These are phyloP conservation scores for Xylariaceae sp. DNA, from an alignment of 2,329 filamentous ascomycete species.

Conservation along the genomic window DNA sequence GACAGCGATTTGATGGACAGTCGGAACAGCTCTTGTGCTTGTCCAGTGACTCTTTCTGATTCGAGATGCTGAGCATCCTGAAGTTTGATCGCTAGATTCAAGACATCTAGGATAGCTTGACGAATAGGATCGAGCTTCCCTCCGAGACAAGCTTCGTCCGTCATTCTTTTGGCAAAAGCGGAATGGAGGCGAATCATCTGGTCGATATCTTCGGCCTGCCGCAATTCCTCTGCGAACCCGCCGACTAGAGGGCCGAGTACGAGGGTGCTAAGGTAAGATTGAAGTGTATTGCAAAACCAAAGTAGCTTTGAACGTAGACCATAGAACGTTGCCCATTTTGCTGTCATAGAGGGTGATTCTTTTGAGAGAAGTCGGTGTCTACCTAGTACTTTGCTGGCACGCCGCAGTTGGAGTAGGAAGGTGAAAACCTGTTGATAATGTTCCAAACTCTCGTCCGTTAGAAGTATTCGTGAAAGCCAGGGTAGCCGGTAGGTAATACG, in stretches of 20 bases:
- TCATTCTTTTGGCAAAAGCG: conserved; percentile 55
- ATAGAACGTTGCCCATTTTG: conserved; percentile 49
- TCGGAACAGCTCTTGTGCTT: conserved; percentile 37
- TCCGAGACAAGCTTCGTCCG: conserved; percentile 65
- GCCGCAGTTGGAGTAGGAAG: conserved; percentile 70
- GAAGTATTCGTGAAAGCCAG: conserved; percentile 65
- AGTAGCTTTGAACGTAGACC: conserved; percentile 62
- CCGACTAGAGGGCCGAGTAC: conserved; percentile 59
- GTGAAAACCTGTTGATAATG: conserved; percentile 70
- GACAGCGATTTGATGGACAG: conserved; percentile 36
- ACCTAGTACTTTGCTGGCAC: conserved; percentile 63
- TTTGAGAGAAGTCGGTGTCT: conserved; percentile 44
- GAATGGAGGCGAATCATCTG: conserved; percentile 70
- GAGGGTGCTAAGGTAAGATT: conserved; percentile 69
- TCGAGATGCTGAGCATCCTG: conserved; percentile 51
- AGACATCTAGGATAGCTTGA: conserved; percentile 65
- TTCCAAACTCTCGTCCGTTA: conserved; percentile 58
- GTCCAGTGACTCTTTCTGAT: conserved; percentile 34
- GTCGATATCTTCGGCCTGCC: conserved; percentile 66
- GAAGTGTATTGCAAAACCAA: conserved; percentile 71
- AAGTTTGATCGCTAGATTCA: conserved; percentile 69
- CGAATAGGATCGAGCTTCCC: conserved; percentile 64
- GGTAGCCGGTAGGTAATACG: conserved; percentile 62
- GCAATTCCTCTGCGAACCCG: conserved; percentile 53
- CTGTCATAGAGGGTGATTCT: conserved; percentile 34